Evolutionary conservation across 2,329 filamentous ascomycete genomes (phyloP).

Genomic region (Trichoderma sp.): DNA sequence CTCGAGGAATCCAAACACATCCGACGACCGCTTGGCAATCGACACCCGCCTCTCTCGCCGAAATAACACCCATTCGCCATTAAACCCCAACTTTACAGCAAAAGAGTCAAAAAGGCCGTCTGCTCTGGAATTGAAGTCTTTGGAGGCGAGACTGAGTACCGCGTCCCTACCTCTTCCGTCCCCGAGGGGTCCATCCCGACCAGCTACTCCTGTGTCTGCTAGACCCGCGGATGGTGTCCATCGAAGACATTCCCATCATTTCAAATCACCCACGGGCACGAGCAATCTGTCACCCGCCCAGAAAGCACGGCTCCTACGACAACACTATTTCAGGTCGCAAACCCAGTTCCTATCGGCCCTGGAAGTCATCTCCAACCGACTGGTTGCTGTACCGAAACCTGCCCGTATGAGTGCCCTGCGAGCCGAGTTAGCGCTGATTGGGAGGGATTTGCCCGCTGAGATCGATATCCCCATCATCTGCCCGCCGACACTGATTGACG

Average conservation of each 20-base stretch:
- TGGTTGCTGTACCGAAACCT: constrained; percentile 79
- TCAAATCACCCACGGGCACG: constrained; percentile 58
- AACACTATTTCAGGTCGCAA: constrained; percentile 81
- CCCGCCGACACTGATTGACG: constrained; percentile 71
- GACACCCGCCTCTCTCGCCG: constrained; percentile 35
- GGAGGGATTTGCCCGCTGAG: constrained; percentile 78
- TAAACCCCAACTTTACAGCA: constrained; percentile 37
- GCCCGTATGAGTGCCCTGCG: constrained; percentile 78
- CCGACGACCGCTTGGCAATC: constrained; percentile 40
- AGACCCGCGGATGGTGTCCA: constrained; percentile 52
- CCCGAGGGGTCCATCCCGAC: constrained; percentile 53
- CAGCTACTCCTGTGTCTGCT: constrained; percentile 60
- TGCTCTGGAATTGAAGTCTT: constrained; percentile 53
- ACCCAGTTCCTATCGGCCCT: constrained; percentile 79
- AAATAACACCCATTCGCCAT: constrained; percentile 31
- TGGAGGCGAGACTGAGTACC: constrained; percentile 66
- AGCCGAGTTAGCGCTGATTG: constrained; percentile 78
- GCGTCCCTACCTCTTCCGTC: constrained; percentile 68
- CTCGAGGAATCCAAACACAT: constrained; percentile 48
- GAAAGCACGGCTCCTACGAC: constrained; percentile 71
- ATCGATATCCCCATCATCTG: constrained; percentile 83
- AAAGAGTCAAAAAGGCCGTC: constrained; percentile 48
- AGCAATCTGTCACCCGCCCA: constrained; percentile 65
- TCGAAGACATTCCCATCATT: constrained; percentile 62
- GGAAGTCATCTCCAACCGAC: constrained; percentile 81